Conservation (phyloP, 495 filamentous ascomycete genomes). For the Talaromyces borbonicus region DNA sequence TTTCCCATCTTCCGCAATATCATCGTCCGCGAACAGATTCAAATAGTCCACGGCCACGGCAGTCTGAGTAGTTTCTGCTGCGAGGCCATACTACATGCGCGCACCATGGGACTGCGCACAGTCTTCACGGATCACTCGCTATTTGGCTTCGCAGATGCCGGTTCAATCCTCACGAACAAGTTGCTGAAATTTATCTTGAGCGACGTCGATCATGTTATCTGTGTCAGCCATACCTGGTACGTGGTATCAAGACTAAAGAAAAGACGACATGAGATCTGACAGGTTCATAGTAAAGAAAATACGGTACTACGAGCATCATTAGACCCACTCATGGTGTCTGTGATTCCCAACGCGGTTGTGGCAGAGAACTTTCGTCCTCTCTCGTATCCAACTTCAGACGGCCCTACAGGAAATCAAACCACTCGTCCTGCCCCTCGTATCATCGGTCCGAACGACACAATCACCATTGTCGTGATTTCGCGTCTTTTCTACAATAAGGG, state of each 20-base stretch:
- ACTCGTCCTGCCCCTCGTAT: conserved; percentile 28
- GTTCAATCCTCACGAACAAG: conserved; percentile 93
- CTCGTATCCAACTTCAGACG: conserved; percentile 25
- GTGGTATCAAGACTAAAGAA: conserved; percentile 4
- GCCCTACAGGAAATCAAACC: not conserved
- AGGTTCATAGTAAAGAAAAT: conserved; percentile 79
- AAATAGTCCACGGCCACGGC: conserved; percentile 95
- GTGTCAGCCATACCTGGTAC: conserved; percentile 95
- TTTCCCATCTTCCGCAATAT: conserved; percentile 97
- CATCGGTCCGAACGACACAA: conserved; percentile 71
- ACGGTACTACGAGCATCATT: conserved; percentile 90
- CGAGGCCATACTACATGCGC: conserved; percentile 88
- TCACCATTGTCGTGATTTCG: conserved; percentile 95
- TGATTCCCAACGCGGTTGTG: conserved; percentile 95
- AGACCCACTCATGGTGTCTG: conserved; percentile 92
- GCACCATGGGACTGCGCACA: conserved; percentile 91
- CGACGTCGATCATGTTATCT: conserved; percentile 96
- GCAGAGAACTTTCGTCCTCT: conserved; percentile 87
- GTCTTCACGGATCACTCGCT: conserved; percentile 98
- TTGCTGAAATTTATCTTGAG: conserved; percentile 90
- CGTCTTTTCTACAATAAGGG: conserved; percentile 99
- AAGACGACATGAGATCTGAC: not conserved
- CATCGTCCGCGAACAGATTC: conserved; percentile 81
- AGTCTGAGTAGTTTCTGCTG: conserved; percentile 87
- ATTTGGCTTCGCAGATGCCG: conserved; percentile 95